These are phyloP conservation scores for Petrea volubilis DNA, from an alignment of 257 asterid genomes.

Conservation along the genomic window DNA sequence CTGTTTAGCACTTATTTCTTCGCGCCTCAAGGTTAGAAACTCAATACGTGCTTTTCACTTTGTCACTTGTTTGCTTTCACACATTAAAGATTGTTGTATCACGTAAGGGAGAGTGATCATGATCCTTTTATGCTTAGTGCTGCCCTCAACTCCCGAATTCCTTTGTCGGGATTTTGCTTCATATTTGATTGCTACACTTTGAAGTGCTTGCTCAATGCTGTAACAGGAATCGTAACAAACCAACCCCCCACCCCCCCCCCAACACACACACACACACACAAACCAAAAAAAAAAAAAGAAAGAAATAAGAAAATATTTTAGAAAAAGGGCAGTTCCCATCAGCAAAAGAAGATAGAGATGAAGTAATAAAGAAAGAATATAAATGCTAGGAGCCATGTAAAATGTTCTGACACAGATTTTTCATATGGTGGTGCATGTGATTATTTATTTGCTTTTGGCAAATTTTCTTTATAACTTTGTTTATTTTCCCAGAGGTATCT, in stretches of 20 bases:
- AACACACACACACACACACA: no score
- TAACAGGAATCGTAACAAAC: no score
- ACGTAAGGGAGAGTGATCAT: not conserved
- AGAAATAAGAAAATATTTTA: no score
- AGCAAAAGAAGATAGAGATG: not conserved
- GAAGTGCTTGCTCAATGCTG: not conserved
- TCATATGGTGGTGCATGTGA: not conserved
- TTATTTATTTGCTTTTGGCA: not conserved
- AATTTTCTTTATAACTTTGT: not conserved
- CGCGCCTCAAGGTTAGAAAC: conserved; percentile 62
- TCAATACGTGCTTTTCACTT: not conserved
- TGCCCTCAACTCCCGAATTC: not conserved
- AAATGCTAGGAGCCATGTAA: not conserved
- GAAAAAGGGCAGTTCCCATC: not conserved
- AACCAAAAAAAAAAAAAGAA: no score
- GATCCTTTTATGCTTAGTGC: not conserved
- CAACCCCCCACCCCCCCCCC: no score
- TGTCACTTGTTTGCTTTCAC: not conserved
- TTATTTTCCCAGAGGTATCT: not conserved
- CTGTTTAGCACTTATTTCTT: conserved; percentile 67
- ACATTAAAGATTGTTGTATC: not conserved
- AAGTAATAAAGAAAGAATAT: no score
- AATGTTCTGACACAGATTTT: no score
- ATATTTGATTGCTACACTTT: not conserved
- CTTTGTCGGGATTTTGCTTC: not conserved